Conservation (phyloP, 2,329 filamentous ascomycete species). For the Diaporthe destruens region DNA sequence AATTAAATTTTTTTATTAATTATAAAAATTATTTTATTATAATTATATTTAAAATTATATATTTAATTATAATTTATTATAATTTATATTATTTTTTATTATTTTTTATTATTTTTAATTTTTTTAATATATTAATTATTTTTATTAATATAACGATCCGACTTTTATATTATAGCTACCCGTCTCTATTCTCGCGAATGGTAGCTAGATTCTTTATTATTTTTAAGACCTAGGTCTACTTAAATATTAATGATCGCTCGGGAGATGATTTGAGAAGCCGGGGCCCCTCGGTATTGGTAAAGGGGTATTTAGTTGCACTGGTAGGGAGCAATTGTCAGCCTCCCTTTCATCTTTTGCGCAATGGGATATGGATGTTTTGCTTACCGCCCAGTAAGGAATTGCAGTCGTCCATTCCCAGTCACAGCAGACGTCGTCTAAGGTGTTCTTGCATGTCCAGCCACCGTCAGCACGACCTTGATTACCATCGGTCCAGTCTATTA, state of each 20-base stretch:
- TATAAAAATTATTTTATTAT: too few species aligned
- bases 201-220: neutral
- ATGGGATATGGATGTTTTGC: neutral
- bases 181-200: neutral
- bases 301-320: neutral
- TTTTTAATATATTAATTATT: too few species aligned
- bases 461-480: constrained; percentile 4
- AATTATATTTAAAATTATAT: too few species aligned
- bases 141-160: too few species aligned
- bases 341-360: neutral
- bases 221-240: neutral
- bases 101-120: too few species aligned
- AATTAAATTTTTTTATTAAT: too few species aligned
- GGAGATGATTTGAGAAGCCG: neutral
- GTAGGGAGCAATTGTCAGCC: neutral
- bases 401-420: constrained; percentile 15
- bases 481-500: constrained; percentile 5
- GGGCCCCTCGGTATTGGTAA: neutral
- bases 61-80: too few species aligned
- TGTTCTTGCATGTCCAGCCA: neutral
- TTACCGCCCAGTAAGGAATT: constrained; percentile 25
- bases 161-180: too few species aligned
- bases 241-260: neutral
- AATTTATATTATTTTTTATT: too few species aligned
- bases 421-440: neutral